A percentile compares a stretch with the other conserved stretches of the same genome.
Evolutionary conservation across 495 filamentous ascomycete genomes (phyloP).

Genomic region (Corynascus novoguineensis): DNA sequence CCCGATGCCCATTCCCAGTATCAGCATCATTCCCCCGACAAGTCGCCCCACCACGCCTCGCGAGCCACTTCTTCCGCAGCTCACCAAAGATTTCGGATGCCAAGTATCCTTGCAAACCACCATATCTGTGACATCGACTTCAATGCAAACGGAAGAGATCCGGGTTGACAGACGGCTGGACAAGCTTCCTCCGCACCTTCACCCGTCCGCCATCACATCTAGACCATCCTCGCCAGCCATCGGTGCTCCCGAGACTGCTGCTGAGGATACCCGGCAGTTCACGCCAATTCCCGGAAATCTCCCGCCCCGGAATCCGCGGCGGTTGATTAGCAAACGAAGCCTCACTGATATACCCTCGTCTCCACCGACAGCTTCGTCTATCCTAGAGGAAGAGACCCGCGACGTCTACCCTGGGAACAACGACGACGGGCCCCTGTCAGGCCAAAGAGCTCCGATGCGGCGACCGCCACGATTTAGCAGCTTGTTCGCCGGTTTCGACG

Average conservation of each 20-base stretch:
- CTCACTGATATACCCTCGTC: slow-evolving; percentile 45
- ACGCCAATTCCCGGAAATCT: slow-evolving; percentile 47
- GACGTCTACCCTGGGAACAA: slow-evolving; percentile 78
- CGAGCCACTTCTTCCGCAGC: slow-evolving; percentile 48
- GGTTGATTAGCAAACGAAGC: slow-evolving; percentile 42
- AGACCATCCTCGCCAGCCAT: slow-evolving; percentile 47
- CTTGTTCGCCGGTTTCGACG: slow-evolving; percentile 76
- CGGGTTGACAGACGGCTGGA: slow-evolving; percentile 66
- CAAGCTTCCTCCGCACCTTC: slow-evolving; percentile 69
- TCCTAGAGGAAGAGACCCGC: slow-evolving; percentile 40
- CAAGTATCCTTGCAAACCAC: slow-evolving; percentile 43
- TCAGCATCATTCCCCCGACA: slow-evolving; percentile 55
- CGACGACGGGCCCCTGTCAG: slow-evolving; percentile 69
- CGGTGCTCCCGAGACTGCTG: slow-evolving; percentile 19
- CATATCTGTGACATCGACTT: slow-evolving; percentile 54
- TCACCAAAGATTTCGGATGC: slow-evolving; percentile 52
- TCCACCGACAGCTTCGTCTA: slow-evolving; percentile 31
- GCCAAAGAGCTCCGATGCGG: slow-evolving; percentile 55
- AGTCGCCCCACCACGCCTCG: slow-evolving; percentile 50
- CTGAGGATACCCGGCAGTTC: slow-evolving; percentile 38
- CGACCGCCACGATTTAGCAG: slow-evolving; percentile 71
- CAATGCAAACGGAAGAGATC: slow-evolving; percentile 88
- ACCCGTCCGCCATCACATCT: slow-evolving; percentile 63
- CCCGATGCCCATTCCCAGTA: slow-evolving; percentile 51
- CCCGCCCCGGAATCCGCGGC: slow-evolving; percentile 49